Percentiles rank a stretch among this genome's conserved stretches.
Evolutionary conservation across 176 grass and related monocot species (phyloP).

Genomic region (Otatea glauca): DNA sequence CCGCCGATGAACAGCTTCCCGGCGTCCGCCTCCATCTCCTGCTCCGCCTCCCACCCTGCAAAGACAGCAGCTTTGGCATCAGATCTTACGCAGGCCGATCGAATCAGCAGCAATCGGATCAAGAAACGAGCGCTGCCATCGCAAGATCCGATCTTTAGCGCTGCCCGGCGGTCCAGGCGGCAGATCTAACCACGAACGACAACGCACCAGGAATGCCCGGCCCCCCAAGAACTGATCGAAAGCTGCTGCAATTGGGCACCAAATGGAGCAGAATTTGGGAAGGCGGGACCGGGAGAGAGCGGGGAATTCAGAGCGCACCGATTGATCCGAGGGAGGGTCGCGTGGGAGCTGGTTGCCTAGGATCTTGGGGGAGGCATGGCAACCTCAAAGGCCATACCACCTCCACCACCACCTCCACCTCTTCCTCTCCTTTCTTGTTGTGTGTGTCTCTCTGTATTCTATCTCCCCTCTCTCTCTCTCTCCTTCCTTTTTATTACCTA

Average conservation of each 20-base stretch:
- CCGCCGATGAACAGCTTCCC: conserved; percentile 92
- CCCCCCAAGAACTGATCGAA: conserved; percentile 50
- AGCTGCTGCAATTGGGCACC: conserved; percentile 36
- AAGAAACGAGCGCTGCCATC: conserved; percentile 10
- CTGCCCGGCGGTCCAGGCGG: conserved; percentile 11
- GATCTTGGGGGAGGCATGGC: conserved; percentile 71
- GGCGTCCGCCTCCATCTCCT: conserved; percentile 71
- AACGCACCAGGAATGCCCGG: conserved; percentile 44
- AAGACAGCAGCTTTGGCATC: conserved; percentile 47
- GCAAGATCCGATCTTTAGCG: conserved; percentile 35
- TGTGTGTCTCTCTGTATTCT: conserved; percentile 55
- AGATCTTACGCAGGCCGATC: conserved; percentile 53
- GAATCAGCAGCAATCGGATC: conserved; percentile 50
- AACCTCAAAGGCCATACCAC: conserved; percentile 49
- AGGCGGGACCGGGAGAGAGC: neutral
- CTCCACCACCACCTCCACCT: conserved; percentile 42
- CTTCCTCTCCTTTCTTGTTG: conserved; percentile 49
- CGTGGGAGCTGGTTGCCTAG: conserved; percentile 46
- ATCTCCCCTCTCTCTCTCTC: conserved; percentile 49
- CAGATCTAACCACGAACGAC: conserved; percentile 48
- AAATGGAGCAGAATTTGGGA: conserved; percentile 45
- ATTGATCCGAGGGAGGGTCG: conserved; percentile 54
- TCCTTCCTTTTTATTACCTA: conserved; percentile 53
- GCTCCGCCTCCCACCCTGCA: conserved; percentile 36
- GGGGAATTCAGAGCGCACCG: conserved; percentile 52